These are phyloP conservation scores for Lasiosphaeris hirsuta DNA, from an alignment of 495 filamentous ascomycete species.

Conservation along the genomic window DNA sequence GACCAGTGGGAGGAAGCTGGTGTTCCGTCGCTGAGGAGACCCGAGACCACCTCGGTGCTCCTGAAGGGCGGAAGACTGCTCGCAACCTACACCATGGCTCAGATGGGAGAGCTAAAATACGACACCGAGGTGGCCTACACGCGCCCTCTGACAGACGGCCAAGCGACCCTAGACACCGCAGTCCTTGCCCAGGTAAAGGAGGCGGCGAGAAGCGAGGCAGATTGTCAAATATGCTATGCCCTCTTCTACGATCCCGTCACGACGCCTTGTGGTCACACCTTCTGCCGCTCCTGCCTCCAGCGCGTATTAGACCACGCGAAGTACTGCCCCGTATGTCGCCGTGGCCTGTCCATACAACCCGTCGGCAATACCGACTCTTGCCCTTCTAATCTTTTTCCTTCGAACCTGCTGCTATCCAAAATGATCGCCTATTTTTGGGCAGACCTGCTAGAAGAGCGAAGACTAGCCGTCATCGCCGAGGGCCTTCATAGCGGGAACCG, in stretches of 20 bases:
- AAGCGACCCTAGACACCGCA: slow-evolving; percentile 43
- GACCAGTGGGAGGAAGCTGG: slow-evolving; percentile 44
- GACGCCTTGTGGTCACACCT: slow-evolving; percentile 83
- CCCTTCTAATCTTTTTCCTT: slow-evolving; percentile 39
- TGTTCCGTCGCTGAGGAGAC: slow-evolving; percentile 31
- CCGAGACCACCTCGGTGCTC: slow-evolving; percentile 29
- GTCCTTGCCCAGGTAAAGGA: slow-evolving; percentile 58
- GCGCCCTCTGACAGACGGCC: background rate
- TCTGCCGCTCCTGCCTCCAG: slow-evolving; percentile 75
- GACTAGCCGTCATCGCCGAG: slow-evolving; percentile 48
- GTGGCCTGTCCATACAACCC: slow-evolving; percentile 58
- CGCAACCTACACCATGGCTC: slow-evolving; percentile 57
- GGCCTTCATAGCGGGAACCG: slow-evolving; percentile 39
- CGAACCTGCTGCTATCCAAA: slow-evolving; percentile 59
- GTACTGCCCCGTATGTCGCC: slow-evolving; percentile 76
- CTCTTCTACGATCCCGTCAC: slow-evolving; percentile 78
- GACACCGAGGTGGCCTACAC: slow-evolving; percentile 47
- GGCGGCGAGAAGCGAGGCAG: slow-evolving; percentile 62
- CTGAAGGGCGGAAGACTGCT: slow-evolving; percentile 55
- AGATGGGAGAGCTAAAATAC: slow-evolving; percentile 51
- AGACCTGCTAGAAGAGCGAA: slow-evolving; percentile 56
- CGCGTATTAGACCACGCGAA: slow-evolving; percentile 70
- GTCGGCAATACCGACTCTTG: slow-evolving; percentile 33
- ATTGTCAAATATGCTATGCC: slow-evolving; percentile 84
- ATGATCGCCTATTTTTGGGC: slow-evolving; percentile 65